Percentiles rank a stretch among this genome's conserved stretches.
These are phyloP conservation scores for Oxytropis ochrocephala DNA, from an alignment of 306 rosid genomes.

Conservation along the genomic window DNA sequence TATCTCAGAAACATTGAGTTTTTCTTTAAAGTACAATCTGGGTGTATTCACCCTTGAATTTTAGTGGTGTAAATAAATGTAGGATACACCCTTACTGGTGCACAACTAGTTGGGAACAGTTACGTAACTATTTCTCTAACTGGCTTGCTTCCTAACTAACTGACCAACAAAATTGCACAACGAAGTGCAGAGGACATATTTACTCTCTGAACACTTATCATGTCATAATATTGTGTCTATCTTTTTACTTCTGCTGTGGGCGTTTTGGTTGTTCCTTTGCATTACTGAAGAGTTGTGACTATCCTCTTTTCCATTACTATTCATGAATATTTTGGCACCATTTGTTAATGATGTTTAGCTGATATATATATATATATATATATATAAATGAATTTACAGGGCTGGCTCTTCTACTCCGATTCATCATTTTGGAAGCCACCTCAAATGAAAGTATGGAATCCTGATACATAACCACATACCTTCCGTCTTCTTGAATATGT, in stretches of 20 bases:
- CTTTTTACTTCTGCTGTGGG: neutral
- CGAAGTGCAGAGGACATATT: neutral
- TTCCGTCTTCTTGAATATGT: slow-evolving; percentile 2
- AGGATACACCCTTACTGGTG: too few relatives aligned
- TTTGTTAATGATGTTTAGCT: slow-evolving; percentile 19
- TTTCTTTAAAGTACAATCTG: too few relatives aligned
- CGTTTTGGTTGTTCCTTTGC: neutral
- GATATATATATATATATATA: slow-evolving; percentile 11
- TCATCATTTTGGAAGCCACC: slow-evolving; percentile 88
- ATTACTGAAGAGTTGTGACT: neutral
- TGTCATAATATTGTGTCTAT: neutral
- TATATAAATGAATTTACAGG: slow-evolving; percentile 50
- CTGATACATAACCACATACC: neutral
- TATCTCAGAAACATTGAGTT: too few relatives aligned
- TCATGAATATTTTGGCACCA: slow-evolving; percentile 8
- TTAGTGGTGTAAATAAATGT: too few relatives aligned
- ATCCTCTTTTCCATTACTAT: neutral
- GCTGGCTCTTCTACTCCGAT: slow-evolving; percentile 94
- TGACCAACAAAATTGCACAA: neutral
- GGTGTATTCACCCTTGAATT: too few relatives aligned
- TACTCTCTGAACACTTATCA: neutral
- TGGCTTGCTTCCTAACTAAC: too few relatives aligned
- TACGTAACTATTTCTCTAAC: too few relatives aligned
- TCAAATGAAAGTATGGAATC: slow-evolving; percentile 69
- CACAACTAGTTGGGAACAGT: too few relatives aligned